Base-by-base conservation (phyloP, 164 flowering plant genomes). In the Liquidambar formosana region DNA sequence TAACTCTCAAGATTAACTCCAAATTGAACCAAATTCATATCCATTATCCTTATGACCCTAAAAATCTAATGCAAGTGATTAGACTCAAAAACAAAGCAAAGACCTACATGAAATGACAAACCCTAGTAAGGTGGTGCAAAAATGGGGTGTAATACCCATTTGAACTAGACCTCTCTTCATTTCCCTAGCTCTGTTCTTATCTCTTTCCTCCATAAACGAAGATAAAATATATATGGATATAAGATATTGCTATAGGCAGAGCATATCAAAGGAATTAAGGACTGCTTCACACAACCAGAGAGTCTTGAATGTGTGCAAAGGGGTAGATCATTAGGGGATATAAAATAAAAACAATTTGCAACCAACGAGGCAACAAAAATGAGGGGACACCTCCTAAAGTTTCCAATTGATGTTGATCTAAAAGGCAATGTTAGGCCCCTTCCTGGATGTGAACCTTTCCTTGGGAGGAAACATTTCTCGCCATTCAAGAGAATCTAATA, bases 391-490 rank as follows among this genome's bases (percentile, higher is more conserved):
- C 85, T 95, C 22, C 38, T 95, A 33, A 33, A 33, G 6, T 33
- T 2, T 6, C 41, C 41, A 33, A 6, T 33, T 33, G 41, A 33
- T 2, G 94, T 95, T 66, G 96, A 89, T 67, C 67, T 80, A 23
- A 86, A 70, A 61, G 98, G 99, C 49, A 93, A 85, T 77, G 98
- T 96, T 56, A 85, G 68, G 72, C 85, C 98, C 10, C 81, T 96
- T 71, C 85, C 88, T 19, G 93, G 90, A 11, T 75, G 70, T 57
- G 98, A 85, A 79, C 68, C 75, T 47, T 96, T 96, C 76, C 98
- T 94, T 86, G 0, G 98, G 99, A 52, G 99, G 99, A 19, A 86
- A 71, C 44, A 91, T 93, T 93, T 65, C 65, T 84, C 2, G 91
- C 84, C 52, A 88, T 96, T 67, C 96, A 93, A 61, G 99, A 96